Base-by-base conservation (phyloP, 768 basidiomycete genomes). In the Multifurca ochricompacta region DNA sequence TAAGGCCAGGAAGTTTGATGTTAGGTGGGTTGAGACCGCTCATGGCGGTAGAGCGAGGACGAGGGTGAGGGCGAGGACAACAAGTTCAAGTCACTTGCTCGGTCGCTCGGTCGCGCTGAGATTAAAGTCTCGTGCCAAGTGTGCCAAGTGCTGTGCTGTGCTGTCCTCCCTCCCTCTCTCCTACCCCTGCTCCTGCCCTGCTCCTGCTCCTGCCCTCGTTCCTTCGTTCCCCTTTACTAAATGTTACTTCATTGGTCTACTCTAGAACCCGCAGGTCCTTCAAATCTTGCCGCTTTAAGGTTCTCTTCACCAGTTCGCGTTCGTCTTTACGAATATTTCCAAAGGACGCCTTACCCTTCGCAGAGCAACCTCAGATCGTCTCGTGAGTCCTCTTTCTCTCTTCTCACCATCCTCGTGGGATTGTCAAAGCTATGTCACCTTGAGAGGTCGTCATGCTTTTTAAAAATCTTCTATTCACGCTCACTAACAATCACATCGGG, bases 271-370 rank as follows among this genome's bases (percentile, higher is more conserved):
- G 69, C 77, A 35, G 79, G 77, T 8, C 71, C 75, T 2, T 78
- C 77, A 4, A 73, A 74, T 52, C 66, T 89, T 18, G 82, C 85
- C 27, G 85, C 87, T 1, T 70, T 90, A 34, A 78, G 87, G n/a
- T 90, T 88, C 65, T 67, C 79, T 0, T 74, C 75, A 0, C 81
- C 85, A 0, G 78, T 89, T 18, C 79, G 79, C 53, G 75, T 91
- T n/a, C 75, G 79, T 79, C 77, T 0, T 75, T 91, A 53, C 74
- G 78, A 45, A 74, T 91, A 54, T 88, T 85, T 63, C 83, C 86
- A n/a, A 78, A 77, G 4, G 79, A 77, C 52, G 71, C 76, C 1
- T 73, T 69, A 32, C 87, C 85, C 10, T 91, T 91, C 64, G 66
- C 69, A 13, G 70, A 79, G 53, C 74, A 72, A 48, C 79, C 81